A percentile compares a stretch with the other conserved stretches of the same genome.
Evolutionary conservation across 2,329 filamentous ascomycete genomes (phyloP).

Genomic region (Leptographium wingfieldii): DNA sequence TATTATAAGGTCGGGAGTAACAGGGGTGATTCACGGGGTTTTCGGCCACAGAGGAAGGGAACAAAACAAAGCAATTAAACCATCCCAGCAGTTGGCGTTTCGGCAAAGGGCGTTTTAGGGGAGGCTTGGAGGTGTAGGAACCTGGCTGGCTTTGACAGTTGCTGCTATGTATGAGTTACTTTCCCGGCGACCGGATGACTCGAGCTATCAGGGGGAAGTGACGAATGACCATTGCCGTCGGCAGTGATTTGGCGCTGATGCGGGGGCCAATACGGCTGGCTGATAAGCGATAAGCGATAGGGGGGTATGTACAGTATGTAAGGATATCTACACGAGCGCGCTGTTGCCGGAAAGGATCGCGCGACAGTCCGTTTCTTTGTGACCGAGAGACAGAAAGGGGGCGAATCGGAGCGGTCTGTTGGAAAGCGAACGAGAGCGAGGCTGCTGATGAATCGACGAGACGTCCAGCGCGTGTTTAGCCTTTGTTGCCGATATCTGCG

Average conservation of each 20-base stretch:
- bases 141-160: background rate
- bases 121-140: background rate
- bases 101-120: background rate
- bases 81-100: background rate
- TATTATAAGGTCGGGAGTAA: background rate
- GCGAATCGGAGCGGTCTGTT: background rate
- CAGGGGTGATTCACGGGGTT: background rate
- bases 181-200: background rate
- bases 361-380: background rate
- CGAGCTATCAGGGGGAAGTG: background rate
- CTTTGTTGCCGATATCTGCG: no score
- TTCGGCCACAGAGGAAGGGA: background rate
- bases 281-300: constrained; percentile 6
- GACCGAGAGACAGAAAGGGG: background rate
- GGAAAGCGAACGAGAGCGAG: background rate
- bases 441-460: background rate
- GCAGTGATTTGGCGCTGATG: background rate
- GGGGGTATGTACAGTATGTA: background rate
- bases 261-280: background rate
- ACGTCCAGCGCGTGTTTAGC: background rate
- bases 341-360: background rate
- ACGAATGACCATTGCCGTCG: background rate
- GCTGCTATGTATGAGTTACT: background rate
- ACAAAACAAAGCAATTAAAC: background rate
- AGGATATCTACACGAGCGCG: background rate